phyloP scores from a whole-genome alignment of 371 early-diverging fungal species.

The Mortierella sp. region DNA sequence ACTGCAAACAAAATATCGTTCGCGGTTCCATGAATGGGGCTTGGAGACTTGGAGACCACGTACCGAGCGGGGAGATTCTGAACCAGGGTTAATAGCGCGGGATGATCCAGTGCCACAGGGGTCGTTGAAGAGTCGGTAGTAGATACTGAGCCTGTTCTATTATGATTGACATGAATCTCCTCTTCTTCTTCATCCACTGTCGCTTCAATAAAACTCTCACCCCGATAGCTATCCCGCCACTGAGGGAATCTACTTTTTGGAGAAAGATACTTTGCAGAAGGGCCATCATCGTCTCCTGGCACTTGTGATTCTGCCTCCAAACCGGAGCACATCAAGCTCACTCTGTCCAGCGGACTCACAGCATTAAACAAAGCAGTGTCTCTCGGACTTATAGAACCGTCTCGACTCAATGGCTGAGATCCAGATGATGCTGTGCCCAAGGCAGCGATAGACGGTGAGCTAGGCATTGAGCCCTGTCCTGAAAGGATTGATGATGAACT shows the following conservation, averaged over 20 bases:
- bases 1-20: slow-evolving; percentile 53
- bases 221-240: slow-evolving; percentile 9
- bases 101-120: slow-evolving; percentile 30
- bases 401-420: slow-evolving; percentile 17
- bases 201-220: slow-evolving; percentile 10
- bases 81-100: slow-evolving; percentile 26
- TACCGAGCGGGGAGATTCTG: slow-evolving; percentile 51
- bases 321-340: slow-evolving; percentile 48
- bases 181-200: slow-evolving; percentile 18
- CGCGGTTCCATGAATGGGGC: slow-evolving; percentile 46
- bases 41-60: slow-evolving; percentile 34
- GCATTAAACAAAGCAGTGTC: slow-evolving; percentile 44
- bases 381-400: slow-evolving; percentile 30
- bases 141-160: slow-evolving; percentile 23
- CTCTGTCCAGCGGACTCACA: slow-evolving; percentile 49
- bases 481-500: slow-evolving; percentile 40
- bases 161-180: slow-evolving; percentile 3
- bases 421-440: neutral
- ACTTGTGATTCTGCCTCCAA: slow-evolving; percentile 23
- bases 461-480: slow-evolving; percentile 27
- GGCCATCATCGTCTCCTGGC: slow-evolving; percentile 24
- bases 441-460: neutral
- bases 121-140: slow-evolving; percentile 25
- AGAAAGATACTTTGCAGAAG: slow-evolving; percentile 11
- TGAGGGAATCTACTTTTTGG: slow-evolving; percentile 18